Base-by-base conservation (phyloP, 1,284 basidiomycete species). In the Heliocybe sulcata region DNA sequence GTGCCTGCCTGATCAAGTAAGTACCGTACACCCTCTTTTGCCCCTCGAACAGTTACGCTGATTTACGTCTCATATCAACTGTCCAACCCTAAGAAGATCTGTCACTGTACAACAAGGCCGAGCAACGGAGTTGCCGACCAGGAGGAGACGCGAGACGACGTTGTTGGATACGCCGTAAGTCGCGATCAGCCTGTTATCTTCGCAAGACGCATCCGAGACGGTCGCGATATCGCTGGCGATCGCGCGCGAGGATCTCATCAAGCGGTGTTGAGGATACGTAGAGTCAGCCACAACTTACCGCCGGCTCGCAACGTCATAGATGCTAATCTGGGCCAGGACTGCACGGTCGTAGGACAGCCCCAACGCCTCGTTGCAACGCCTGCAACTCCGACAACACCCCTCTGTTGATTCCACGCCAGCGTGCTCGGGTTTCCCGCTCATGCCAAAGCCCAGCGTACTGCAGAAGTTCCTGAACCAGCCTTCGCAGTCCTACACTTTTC, bases 381-480 rank as follows among this genome's bases (percentile, higher is more conserved):
- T 6, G n/a, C 12, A 16, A 42, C 38, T 42, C 16, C 38, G 38
- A 42, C 38, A n/a, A 20, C 38, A n/a, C 38, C 33, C 33, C 38
- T 42, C 38, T 42, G 16, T 20, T 42, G 8, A 42, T 42, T 20
- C 6, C 38, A 42, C 38, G 16, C 12, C 38, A 42, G 16, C 38
- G 16, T 9, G 38, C 38, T 42, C 38, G 38, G 16, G 38, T 42
- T 42, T 16, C 38, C 6, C 16, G 38, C 38, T 25, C 23, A 81
- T 80, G 79, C 65, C 72, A 20, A 83, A 81, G 61, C 81, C 82
- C 16, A 82, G 81, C 11, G 65, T 85, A 25, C 64, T 84, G 26
- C 83, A 85, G 65, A 71, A 71, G 31, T 63, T 85, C 53, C 72
- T 87, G 50, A 75, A 77, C 51, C 65, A 70, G 49, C 83, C 83